Evolutionary conservation across 345 rosid genomes (phyloP).

Genomic region (Camelina laxa): DNA sequence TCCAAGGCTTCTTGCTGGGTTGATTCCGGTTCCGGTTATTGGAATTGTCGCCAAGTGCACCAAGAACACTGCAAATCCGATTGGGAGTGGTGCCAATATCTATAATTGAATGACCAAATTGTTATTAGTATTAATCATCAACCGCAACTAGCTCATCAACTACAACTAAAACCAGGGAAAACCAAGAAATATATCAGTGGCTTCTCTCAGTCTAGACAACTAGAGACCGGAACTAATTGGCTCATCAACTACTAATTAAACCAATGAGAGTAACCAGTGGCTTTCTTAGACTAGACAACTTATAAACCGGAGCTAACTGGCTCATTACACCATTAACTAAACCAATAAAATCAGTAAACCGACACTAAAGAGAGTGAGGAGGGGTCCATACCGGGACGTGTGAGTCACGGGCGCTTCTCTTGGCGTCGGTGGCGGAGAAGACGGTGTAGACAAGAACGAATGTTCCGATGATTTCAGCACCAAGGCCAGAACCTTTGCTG

Average conservation of each 20-base stretch:
- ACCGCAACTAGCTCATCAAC: not conserved
- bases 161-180: too few relatives aligned
- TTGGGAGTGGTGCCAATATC: constrained; percentile 60
- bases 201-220: too few relatives aligned
- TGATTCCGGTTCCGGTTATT: constrained; percentile 54
- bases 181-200: too few relatives aligned
- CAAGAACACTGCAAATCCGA: constrained; percentile 60
- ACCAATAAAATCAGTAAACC: not conserved
- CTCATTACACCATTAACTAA: not conserved
- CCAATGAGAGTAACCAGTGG: not conserved
- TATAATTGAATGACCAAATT: constrained; percentile 11
- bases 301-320: not conserved
- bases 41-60: constrained; percentile 57
- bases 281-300: too few relatives aligned
- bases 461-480: constrained; percentile 52
- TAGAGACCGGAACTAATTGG: not conserved
- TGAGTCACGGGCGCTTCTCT: constrained; percentile 59
- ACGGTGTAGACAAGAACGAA: constrained; percentile 54
- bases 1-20: constrained; percentile 57
- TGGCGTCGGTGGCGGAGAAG: constrained; percentile 58
- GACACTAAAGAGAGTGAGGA: not conserved
- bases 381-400: constrained; percentile 48
- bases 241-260: not conserved
- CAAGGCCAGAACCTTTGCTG: constrained; percentile 53
- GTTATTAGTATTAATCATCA: not conserved